Evolutionary conservation across 768 basidiomycete species (phyloP).

Genomic region (Calocybe gangraenosa): DNA sequence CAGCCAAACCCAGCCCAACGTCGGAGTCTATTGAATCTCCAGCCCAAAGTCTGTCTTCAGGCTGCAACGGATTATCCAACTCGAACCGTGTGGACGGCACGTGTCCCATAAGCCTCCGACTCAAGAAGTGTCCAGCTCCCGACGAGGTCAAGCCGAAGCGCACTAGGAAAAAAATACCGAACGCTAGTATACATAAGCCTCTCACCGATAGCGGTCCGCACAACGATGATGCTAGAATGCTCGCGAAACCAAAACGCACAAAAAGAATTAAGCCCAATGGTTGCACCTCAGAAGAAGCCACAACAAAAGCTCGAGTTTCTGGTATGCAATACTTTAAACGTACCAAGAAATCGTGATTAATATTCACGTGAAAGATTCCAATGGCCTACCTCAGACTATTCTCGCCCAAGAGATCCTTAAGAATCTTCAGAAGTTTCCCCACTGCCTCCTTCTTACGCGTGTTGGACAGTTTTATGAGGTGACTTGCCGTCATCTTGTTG

Average conservation of each 20-base stretch:
- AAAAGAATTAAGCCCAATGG: not conserved
- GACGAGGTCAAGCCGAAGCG: slow-evolving; percentile 5
- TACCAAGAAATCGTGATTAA: not conserved
- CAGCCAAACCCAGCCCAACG: too few species aligned
- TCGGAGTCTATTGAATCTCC: too few species aligned
- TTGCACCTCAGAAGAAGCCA: not conserved
- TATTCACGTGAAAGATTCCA: slow-evolving; percentile 4
- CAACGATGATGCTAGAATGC: not conserved
- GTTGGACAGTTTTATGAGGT: slow-evolving; percentile 98
- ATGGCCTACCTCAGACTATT: slow-evolving; percentile 29
- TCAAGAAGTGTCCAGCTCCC: too few species aligned
- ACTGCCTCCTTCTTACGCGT: slow-evolving; percentile 85
- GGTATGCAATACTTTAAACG: slow-evolving; percentile 1
- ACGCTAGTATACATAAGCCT: not conserved
- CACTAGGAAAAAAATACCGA: not conserved
- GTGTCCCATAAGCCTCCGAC: too few species aligned
- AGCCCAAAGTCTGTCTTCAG: too few species aligned
- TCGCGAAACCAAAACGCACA: slow-evolving; percentile 4
- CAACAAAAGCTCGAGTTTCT: not conserved
- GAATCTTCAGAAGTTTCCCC: slow-evolving; percentile 75
- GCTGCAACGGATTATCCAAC: not conserved
- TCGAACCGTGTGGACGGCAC: too few species aligned
- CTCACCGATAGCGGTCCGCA: too few species aligned
- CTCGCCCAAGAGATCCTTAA: slow-evolving; percentile 68
- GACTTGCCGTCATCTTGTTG: slow-evolving; percentile 10